Percentiles rank a stretch among this genome's conserved stretches.
Evolutionary conservation across 306 rosid species (phyloP).

Genomic region (Cucumis hystrix): DNA sequence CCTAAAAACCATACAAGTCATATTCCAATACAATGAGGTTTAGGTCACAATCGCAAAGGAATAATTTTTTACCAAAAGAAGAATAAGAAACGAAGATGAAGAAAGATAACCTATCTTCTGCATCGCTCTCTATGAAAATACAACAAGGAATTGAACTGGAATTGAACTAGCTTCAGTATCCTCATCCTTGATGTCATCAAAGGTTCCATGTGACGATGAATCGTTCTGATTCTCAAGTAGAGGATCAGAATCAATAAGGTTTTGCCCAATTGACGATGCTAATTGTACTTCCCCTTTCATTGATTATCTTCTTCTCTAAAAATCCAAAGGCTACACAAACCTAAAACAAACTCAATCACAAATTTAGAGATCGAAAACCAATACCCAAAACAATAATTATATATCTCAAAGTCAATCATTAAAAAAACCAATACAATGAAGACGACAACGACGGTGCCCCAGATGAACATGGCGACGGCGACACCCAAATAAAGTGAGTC

Average conservation of each 20-base stretch:
- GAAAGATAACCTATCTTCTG: slow-evolving; percentile 52
- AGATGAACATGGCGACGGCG: too few species aligned
- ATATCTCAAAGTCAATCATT: background rate
- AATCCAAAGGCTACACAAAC: slow-evolving; percentile 13
- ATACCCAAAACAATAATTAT: background rate
- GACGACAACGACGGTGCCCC: too few species aligned
- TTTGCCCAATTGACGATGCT: slow-evolving; percentile 34
- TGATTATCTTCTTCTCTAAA: slow-evolving; percentile 13
- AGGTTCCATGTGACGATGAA: slow-evolving; percentile 38
- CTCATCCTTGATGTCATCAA: slow-evolving; percentile 57
- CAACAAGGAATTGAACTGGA: slow-evolving; percentile 86
- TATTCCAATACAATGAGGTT: background rate
- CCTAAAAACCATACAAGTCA: slow-evolving; percentile 28
- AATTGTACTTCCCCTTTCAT: slow-evolving; percentile 92
- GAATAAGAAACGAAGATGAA: background rate
- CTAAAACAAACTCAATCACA: slow-evolving; percentile 12
- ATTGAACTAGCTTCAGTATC: slow-evolving; percentile 66
- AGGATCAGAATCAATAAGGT: slow-evolving; percentile 77
- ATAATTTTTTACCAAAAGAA: background rate
- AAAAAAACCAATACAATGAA: too few species aligned
- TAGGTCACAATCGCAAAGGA: background rate
- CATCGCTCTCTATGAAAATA: slow-evolving; percentile 88
- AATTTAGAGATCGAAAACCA: background rate
- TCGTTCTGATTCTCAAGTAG: slow-evolving; percentile 41
- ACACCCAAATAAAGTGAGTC: too few species aligned